phyloP scores from a whole-genome alignment of 2,329 filamentous ascomycete species.

The Arachnopeziza araneosa region DNA sequence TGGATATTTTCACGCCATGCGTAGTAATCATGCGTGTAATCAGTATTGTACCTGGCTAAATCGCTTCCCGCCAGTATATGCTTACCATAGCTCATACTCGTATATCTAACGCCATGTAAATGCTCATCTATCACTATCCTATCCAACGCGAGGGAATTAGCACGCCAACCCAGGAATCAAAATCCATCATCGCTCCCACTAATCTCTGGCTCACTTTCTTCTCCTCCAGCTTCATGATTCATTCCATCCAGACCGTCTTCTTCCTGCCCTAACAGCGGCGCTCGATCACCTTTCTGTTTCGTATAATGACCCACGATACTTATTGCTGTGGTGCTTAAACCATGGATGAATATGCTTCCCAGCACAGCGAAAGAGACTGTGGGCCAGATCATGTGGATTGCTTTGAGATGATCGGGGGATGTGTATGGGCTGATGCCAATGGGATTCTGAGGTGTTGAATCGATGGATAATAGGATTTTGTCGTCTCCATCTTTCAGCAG shows the following conservation, averaged over 20 bases:
- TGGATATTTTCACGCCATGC: not conserved
- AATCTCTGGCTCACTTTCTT: constrained; percentile 30
- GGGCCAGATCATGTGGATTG: constrained; percentile 45
- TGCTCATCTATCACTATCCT: not conserved
- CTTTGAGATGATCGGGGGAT: constrained; percentile 28
- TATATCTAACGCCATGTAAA: not conserved
- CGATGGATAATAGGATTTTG: not conserved
- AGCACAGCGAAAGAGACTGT: constrained; percentile 49
- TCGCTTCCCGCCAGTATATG: not conserved
- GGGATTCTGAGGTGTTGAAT: too few species aligned
- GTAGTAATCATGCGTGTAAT: not conserved
- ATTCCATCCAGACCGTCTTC: constrained; percentile 45
- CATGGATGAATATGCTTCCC: constrained; percentile 48
- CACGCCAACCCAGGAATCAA: too few species aligned
- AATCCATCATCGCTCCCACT: constrained; percentile 16
- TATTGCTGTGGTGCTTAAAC: constrained; percentile 45
- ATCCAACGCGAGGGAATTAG: not conserved
- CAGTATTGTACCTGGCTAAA: not conserved
- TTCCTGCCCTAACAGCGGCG: constrained; percentile 44
- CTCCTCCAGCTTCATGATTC: constrained; percentile 38
- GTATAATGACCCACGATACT: constrained; percentile 43
- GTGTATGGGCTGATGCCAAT: not conserved
- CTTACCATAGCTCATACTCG: not conserved
- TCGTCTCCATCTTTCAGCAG: not conserved
- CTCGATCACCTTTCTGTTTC: constrained; percentile 40